phyloP scores from a whole-genome alignment of 176 grass and related monocot genomes.

The Elymus sibiricus region DNA sequence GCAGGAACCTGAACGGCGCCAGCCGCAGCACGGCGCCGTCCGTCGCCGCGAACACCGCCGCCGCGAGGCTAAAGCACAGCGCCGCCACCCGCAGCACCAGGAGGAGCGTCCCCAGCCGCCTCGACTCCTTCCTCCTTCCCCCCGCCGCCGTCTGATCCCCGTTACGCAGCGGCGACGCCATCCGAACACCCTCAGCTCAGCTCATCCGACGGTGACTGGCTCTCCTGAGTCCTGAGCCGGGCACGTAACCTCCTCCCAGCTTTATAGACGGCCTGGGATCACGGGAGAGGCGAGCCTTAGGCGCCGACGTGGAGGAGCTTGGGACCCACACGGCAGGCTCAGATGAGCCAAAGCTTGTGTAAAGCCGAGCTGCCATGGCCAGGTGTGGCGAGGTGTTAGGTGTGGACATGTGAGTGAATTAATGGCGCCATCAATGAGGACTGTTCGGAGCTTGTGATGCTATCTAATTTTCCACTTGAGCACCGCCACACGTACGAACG shows the following conservation, averaged over 20 bases:
- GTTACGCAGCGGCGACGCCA: conserved; percentile 29
- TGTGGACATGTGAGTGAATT: conserved; percentile 27
- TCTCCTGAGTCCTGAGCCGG: background rate
- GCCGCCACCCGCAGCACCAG: conserved; percentile 17
- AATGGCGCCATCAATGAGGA: conserved; percentile 36
- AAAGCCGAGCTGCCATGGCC: background rate
- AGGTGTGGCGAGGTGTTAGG: conserved; percentile 20
- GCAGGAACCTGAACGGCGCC: conserved; percentile 52
- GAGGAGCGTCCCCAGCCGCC: background rate
- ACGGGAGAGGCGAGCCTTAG: conserved; percentile 11
- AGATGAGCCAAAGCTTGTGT: background rate
- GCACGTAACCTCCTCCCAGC: background rate
- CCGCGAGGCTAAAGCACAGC: conserved; percentile 18
- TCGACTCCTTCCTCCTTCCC: background rate
- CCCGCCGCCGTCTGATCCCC: conserved; percentile 11
- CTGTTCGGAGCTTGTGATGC: background rate
- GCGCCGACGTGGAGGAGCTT: background rate
- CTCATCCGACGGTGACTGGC: background rate
- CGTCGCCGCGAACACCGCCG: conserved; percentile 20
- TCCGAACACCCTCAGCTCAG: background rate
- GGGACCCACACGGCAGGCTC: background rate
- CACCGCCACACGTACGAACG: conserved; percentile 1
- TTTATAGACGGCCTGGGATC: conserved; percentile 4
- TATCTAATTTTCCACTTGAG: background rate
- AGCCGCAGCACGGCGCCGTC: conserved; percentile 7